These are phyloP conservation scores for Wickerhamiella bombiphila DNA, from an alignment of 805 yeast genomes.

Conservation along the genomic window DNA sequence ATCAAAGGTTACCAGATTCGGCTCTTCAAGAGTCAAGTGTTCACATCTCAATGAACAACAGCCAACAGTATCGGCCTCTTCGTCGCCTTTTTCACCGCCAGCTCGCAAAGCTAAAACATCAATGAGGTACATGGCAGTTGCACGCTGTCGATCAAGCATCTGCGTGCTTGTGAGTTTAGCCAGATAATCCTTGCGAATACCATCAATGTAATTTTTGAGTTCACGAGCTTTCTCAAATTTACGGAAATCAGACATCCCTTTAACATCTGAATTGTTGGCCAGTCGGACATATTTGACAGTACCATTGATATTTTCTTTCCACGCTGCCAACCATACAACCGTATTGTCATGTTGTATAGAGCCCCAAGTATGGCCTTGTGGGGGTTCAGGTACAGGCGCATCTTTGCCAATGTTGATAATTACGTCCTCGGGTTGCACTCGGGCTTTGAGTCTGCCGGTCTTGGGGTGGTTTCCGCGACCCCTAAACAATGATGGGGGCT, in stretches of 20 bases:
- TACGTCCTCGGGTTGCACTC: slow-evolving; percentile 83
- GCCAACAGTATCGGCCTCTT: slow-evolving; percentile 96
- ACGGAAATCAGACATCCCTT: slow-evolving; percentile 80
- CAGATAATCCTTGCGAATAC: slow-evolving; percentile 61
- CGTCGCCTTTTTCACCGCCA: slow-evolving; percentile 94
- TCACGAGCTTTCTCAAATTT: slow-evolving; percentile 91
- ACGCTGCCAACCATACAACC: slow-evolving; percentile 92
- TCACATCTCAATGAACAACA: slow-evolving; percentile 89
- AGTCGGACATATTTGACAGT: slow-evolving; percentile 77
- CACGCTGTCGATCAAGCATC: slow-evolving; percentile 81
- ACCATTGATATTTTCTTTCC: slow-evolving; percentile 86
- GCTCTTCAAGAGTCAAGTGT: slow-evolving; percentile 75
- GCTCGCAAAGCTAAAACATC: slow-evolving; percentile 93
- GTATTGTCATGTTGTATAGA: slow-evolving; percentile 77
- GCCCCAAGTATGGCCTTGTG: slow-evolving; percentile 82
- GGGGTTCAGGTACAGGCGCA: slow-evolving; percentile 64
- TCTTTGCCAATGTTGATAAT: slow-evolving; percentile 66
- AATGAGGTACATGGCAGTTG: slow-evolving; percentile 84
- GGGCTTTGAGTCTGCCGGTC: slow-evolving; percentile 76
- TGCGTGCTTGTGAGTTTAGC: slow-evolving; percentile 52
- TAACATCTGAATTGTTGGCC: slow-evolving; percentile 79
- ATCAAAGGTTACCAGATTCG: slow-evolving; percentile 74
- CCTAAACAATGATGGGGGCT: slow-evolving; percentile 90
- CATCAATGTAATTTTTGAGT: slow-evolving; percentile 54
- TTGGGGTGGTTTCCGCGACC: slow-evolving; percentile 97